phyloP scores from a whole-genome alignment of 495 filamentous ascomycete species.

The Penicillium mononematosum region DNA sequence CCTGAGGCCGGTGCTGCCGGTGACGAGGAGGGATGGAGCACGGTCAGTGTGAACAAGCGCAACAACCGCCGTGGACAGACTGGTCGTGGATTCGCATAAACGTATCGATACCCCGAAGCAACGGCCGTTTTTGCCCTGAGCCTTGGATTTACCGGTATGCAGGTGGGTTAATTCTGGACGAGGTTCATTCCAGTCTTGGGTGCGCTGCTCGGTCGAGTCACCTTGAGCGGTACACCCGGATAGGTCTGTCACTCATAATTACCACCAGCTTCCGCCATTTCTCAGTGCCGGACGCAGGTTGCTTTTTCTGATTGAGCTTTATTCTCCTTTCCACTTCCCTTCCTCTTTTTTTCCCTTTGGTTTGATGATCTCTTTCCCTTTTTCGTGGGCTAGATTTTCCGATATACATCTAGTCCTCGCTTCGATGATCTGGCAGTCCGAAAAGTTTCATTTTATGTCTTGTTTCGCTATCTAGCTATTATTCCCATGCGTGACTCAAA shows the following conservation, averaged over 20 bases:
- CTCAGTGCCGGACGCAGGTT: constrained; percentile 18
- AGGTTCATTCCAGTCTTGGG: constrained; percentile 2
- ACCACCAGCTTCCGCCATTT: constrained; percentile 13
- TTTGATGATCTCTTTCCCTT: constrained; percentile 31
- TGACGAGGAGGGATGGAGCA: constrained; percentile 79
- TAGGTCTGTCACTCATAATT: constrained; percentile 20
- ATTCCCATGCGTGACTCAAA: constrained; percentile 41
- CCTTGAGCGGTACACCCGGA: neutral
- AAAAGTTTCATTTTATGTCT: constrained; percentile 43
- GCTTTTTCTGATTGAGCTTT: constrained; percentile 23
- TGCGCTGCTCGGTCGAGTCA: neutral
- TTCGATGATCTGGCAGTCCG: constrained; percentile 42
- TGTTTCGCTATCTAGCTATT: constrained; percentile 38
- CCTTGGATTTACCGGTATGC: constrained; percentile 10
- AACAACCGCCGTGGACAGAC: constrained; percentile 52
- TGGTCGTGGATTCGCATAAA: constrained; percentile 51
- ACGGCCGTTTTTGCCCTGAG: constrained; percentile 27
- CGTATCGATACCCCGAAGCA: constrained; percentile 42
- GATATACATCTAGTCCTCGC: constrained; percentile 40
- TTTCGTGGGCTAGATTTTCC: constrained; percentile 32
- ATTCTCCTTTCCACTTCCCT: constrained; percentile 17
- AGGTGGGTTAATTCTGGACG: constrained; percentile 10
- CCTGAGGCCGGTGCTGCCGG: constrained; percentile 38
- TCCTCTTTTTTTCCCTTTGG: constrained; percentile 17
- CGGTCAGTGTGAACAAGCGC: constrained; percentile 57